Evolutionary conservation across 768 basidiomycete genomes (phyloP).

Genomic region (Dentipellis sp.): DNA sequence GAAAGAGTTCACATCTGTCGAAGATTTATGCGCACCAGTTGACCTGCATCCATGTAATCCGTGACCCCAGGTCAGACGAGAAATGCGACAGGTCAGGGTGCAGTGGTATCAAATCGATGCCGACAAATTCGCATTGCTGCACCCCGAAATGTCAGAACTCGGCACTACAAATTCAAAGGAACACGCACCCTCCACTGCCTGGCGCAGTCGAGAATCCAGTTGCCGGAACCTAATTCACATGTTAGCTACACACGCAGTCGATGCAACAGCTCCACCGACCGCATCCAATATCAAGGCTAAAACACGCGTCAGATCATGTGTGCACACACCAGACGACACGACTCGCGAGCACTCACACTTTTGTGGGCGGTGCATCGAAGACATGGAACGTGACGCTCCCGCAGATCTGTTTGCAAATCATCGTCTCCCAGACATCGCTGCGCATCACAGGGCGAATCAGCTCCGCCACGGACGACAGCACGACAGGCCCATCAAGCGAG

Average conservation of each 20-base stretch:
- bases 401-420: constrained; percentile 42
- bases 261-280: constrained; percentile 32
- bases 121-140: constrained; percentile 54
- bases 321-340: constrained; percentile 1
- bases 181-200: constrained; percentile 47
- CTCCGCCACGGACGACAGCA: neutral
- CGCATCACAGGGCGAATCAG: neutral
- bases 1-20: neutral
- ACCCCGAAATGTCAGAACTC: neutral
- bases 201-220: constrained; percentile 63
- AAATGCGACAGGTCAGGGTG: constrained; percentile 59
- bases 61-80: constrained; percentile 42
- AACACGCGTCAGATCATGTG: neutral
- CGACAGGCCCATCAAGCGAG: neutral
- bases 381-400: constrained; percentile 57
- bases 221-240: constrained; percentile 46
- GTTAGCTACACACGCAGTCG: neutral
- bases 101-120: constrained; percentile 65
- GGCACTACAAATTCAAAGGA: neutral
- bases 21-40: constrained; percentile 47
- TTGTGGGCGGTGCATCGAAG: constrained; percentile 47
- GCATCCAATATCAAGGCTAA: constrained; percentile 64
- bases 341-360: constrained; percentile 39
- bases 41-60: constrained; percentile 64
- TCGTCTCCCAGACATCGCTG: constrained; percentile 65